Evolutionary conservation across 495 filamentous ascomycete species (phyloP), one percentile per base, ranked within the genome.

Genomic region (Penicillium ucsense): DNA sequence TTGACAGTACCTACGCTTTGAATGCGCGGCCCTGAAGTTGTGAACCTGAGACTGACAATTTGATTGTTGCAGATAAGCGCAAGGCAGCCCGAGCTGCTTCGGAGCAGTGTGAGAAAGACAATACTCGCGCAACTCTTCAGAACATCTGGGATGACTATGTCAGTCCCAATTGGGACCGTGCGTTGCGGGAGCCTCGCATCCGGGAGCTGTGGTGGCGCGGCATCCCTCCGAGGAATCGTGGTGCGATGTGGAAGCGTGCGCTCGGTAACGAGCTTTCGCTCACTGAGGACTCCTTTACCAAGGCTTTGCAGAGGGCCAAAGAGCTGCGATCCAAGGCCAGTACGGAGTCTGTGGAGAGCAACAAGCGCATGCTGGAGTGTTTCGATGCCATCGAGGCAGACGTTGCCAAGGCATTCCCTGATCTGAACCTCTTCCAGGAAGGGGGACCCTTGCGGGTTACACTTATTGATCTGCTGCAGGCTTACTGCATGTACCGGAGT

Each of bases 141-240:
- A 80, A 78, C 40, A 83, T 90, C 38, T 98, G 92, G 92, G 84
- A 94, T 65, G 77, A 88, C 32, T 82, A 90, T 49, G 83, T 98
- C 8, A 71, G 90, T 31, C 90, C 89, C 2, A 80, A 92, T 45
- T 97, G 89, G 89, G 81, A 88, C 48, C 67, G 70, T 12, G 83
- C 80, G n/a, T 73, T 86, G 46, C 68, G 69, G n/a, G 81, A 89
- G 55, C 80, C 82, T 35, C 72, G 84, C 35, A 94, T 86, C 3
- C 79, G 89, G 39, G 87, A 95, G 55, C 71, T 96, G 8, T 98
- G 91, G 90, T 97, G 92, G 92, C 78, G 84, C 34, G 92, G 92
- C 11, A 76, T 97, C 38, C 82, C 88, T 0, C 82, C 89, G 4
- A 79, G 83, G 42, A 83, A 79, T 52, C 73, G 92, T 47, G 91